These are phyloP conservation scores for Gymnopilus dilepis DNA, from an alignment of 768 basidiomycete genomes.

Conservation along the genomic window DNA sequence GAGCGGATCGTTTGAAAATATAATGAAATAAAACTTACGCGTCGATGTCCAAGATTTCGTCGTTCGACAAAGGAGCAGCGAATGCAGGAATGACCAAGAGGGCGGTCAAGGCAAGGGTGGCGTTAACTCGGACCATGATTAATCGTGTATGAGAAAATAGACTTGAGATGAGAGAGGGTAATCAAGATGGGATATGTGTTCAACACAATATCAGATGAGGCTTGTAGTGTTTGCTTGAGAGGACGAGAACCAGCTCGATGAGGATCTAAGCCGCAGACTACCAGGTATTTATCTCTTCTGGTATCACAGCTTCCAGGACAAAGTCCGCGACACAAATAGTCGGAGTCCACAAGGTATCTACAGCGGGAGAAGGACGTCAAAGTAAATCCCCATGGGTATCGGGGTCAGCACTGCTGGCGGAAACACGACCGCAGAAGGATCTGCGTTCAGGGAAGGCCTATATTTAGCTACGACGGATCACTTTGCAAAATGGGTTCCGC, in stretches of 20 bases:
- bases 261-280: neutral
- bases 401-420: neutral
- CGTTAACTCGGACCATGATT: conserved; percentile 5
- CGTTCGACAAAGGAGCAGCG: neutral
- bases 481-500: too few relatives aligned
- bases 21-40: neutral
- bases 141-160: neutral
- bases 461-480: conserved; percentile 2
- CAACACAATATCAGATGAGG: conserved; percentile 7
- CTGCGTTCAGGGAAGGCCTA: neutral
- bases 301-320: conserved; percentile 1
- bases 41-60: neutral
- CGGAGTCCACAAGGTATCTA: neutral
- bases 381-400: neutral
- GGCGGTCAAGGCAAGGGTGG: neutral
- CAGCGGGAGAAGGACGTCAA: neutral
- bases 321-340: neutral
- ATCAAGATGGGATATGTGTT: conserved; percentile 1
- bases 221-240: conserved; percentile 4
- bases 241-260: neutral
- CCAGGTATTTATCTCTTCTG: neutral
- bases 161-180: neutral
- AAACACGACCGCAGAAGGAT: conserved; percentile 1
- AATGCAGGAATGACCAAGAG: conserved; percentile 4
- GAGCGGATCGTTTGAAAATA: neutral